phyloP scores from a whole-genome alignment of 306 rosid species.

The Pyrus pyrifolia region DNA sequence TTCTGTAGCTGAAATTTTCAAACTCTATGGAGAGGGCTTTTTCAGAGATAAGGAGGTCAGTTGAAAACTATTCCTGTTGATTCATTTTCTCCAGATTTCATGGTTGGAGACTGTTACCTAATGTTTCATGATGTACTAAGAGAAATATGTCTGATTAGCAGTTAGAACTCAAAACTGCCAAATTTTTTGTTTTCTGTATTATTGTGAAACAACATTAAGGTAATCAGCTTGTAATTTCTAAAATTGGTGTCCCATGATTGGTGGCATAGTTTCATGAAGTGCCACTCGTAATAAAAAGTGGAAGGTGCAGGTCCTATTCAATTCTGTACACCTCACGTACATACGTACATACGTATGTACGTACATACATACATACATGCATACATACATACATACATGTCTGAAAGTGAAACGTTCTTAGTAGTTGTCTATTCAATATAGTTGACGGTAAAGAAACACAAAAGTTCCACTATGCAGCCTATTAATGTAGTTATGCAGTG shows the following conservation, averaged over 20 bases:
- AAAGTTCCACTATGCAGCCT: neutral
- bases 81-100: conserved; percentile 1
- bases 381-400: neutral
- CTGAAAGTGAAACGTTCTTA: neutral
- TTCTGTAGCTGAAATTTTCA: conserved; percentile 83
- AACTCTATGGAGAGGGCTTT: conserved; percentile 66
- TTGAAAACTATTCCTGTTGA: conserved; percentile 13
- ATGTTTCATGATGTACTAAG: neutral
- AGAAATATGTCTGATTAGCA: neutral
- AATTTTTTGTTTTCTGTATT: neutral
- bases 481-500: neutral
- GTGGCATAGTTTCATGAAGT: neutral
- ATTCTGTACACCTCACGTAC: neutral
- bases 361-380: neutral
- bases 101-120: neutral
- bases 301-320: neutral
- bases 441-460: neutral
- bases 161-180: neutral
- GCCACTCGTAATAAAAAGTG: neutral
- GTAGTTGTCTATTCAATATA: neutral
- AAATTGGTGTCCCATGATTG: neutral
- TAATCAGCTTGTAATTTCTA: neutral
- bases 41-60: conserved; percentile 91
- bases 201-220: neutral
- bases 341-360: neutral